Evolutionary conservation across 768 basidiomycete species (phyloP).

Genomic region (Termitomyces sp.): DNA sequence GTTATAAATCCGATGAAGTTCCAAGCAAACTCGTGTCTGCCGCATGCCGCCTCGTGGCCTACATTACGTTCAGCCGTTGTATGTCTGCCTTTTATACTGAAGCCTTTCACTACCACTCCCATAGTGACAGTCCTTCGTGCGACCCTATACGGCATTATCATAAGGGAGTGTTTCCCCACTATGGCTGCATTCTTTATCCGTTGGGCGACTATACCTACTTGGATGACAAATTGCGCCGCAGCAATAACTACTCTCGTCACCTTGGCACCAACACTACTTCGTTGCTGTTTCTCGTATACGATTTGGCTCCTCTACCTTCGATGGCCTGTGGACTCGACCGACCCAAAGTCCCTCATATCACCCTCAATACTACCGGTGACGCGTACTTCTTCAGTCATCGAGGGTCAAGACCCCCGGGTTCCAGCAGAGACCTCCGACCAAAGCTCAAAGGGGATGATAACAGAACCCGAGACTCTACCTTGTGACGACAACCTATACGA

Average conservation of each 20-base stretch:
- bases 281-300: not conserved
- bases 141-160: not conserved
- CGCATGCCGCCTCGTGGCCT: not conserved
- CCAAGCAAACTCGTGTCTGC: not conserved
- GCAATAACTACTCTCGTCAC: not conserved
- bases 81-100: not conserved
- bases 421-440: not conserved
- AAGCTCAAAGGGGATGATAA: not conserved
- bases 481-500: not conserved
- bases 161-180: not conserved
- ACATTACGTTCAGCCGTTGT: not conserved
- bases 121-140: not conserved
- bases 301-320: not conserved
- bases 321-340: not conserved
- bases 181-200: not conserved
- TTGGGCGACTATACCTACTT: not conserved
- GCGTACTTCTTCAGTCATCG: not conserved
- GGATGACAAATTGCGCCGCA: not conserved
- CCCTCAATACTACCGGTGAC: not conserved
- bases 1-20: not conserved
- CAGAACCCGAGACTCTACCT: not conserved
- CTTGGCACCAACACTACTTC: not conserved
- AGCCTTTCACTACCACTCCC: not conserved
- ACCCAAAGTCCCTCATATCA: not conserved
- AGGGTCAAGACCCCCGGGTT: not conserved